Evolutionary conservation across 1,139 yeast species (phyloP).

Genomic region (Pichia inconspicua): DNA sequence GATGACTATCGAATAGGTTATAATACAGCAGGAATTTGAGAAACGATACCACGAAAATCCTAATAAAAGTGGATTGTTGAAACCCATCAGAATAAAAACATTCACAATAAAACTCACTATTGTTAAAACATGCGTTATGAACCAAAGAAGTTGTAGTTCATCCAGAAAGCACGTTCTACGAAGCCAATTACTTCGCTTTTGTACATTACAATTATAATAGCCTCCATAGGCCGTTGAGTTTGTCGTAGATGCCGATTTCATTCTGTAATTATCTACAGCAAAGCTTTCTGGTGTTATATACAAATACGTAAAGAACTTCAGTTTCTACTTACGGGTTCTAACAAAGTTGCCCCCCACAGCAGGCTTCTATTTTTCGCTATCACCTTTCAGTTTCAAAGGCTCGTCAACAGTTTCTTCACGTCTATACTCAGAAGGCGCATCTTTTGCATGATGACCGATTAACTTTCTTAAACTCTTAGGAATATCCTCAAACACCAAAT

Average conservation of each 20-base stretch:
- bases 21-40: conserved; percentile 24
- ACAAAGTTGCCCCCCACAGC: background rate
- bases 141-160: conserved; percentile 7
- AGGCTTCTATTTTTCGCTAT: background rate
- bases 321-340: no score
- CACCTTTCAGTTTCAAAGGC: conserved; percentile 10
- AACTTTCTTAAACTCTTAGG: conserved; percentile 52
- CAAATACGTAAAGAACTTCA: background rate
- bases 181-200: background rate
- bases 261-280: background rate
- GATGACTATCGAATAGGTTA: conserved; percentile 30
- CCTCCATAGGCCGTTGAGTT: background rate
- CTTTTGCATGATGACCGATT: conserved; percentile 59
- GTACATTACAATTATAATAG: background rate
- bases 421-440: conserved; percentile 42
- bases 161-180: conserved; percentile 1
- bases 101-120: conserved; percentile 2
- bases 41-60: conserved; percentile 18
- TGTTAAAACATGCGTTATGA: conserved; percentile 2
- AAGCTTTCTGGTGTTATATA: background rate
- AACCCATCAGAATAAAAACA: background rate
- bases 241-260: background rate
- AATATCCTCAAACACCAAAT: conserved; percentile 62
- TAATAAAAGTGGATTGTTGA: background rate
- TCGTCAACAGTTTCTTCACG: conserved; percentile 13